A percentile compares a stretch with the other conserved stretches of the same genome.
Conservation (phyloP, 495 filamentous ascomycete genomes). For the Aspergillus haitiensis region DNA sequence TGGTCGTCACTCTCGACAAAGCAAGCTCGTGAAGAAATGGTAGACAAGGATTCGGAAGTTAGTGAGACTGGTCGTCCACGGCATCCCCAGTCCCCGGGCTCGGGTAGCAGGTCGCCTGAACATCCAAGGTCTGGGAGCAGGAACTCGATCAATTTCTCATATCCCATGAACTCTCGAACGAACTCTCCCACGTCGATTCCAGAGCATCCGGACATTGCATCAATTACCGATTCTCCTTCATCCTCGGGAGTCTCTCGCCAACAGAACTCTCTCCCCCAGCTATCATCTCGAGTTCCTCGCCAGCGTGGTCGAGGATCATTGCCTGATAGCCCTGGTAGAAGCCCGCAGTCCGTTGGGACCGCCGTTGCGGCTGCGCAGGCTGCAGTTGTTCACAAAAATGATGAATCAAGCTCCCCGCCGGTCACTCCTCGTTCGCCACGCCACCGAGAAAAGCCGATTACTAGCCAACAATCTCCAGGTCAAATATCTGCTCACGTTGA, state of each 20-base stretch:
- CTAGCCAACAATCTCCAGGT: slow-evolving; percentile 7
- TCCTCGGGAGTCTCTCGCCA: slow-evolving; percentile 32
- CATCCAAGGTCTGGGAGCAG: slow-evolving; percentile 59
- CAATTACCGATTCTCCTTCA: slow-evolving; percentile 23
- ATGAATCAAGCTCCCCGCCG: slow-evolving; percentile 14
- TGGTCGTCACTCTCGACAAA: slow-evolving; percentile 50
- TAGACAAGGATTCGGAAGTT: slow-evolving; percentile 48
- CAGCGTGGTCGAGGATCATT: slow-evolving; percentile 50
- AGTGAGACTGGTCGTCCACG: slow-evolving; percentile 23
- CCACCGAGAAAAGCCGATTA: slow-evolving; percentile 5
- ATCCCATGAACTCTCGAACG: slow-evolving; percentile 61
- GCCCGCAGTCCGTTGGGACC: slow-evolving; percentile 38
- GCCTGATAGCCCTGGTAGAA: slow-evolving; percentile 42
- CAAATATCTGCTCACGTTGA: slow-evolving; percentile 6
- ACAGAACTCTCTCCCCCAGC: slow-evolving; percentile 43
- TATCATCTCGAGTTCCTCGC: slow-evolving; percentile 50
- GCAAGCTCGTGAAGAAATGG: slow-evolving; percentile 34
- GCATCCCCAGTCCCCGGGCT: slow-evolving; percentile 26
- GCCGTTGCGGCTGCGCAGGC: slow-evolving; percentile 40
- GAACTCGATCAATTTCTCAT: slow-evolving; percentile 83
- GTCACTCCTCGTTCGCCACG: slow-evolving; percentile 15
- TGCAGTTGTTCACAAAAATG: slow-evolving; percentile 22
- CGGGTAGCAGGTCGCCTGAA: slow-evolving; percentile 43
- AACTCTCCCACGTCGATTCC: slow-evolving; percentile 39
- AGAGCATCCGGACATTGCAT: slow-evolving; percentile 22